These are phyloP conservation scores for Echeveria elegans DNA, from an alignment of 164 flowering plant species.

Conservation along the genomic window DNA sequence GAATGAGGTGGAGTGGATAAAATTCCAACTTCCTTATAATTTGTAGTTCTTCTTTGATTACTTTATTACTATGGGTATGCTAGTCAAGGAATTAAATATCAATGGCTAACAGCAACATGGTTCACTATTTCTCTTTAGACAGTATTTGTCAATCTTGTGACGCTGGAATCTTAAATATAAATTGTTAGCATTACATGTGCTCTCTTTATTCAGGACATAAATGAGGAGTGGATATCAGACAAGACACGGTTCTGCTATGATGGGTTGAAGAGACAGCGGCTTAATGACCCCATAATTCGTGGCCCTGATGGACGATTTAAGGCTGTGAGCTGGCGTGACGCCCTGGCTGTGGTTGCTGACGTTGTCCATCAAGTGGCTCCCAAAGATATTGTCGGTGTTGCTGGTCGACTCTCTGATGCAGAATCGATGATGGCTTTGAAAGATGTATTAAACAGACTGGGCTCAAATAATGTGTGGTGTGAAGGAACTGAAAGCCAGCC, in stretches of 20 bases:
- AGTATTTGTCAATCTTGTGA: no score
- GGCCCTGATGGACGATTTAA: slow-evolving; percentile 94
- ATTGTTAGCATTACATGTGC: no score
- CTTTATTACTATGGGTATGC: no score
- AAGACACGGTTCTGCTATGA: slow-evolving; percentile 98
- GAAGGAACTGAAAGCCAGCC: slow-evolving; percentile 72
- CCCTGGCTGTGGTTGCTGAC: slow-evolving; percentile 87
- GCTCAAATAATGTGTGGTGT: slow-evolving; percentile 85
- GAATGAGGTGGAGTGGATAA: slow-evolving; percentile 61
- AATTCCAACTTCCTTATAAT: not conserved
- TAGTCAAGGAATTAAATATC: no score
- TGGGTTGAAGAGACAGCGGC: slow-evolving; percentile 94
- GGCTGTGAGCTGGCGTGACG: slow-evolving; percentile 96
- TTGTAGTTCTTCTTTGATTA: not conserved
- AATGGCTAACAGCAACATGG: no score
- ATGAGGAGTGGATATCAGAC: slow-evolving; percentile 99
- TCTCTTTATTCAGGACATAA: slow-evolving; percentile 92
- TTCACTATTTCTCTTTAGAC: no score
- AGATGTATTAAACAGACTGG: slow-evolving; percentile 88
- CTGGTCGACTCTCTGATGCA: slow-evolving; percentile 93
- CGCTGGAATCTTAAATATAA: no score
- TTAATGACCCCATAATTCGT: slow-evolving; percentile 97
- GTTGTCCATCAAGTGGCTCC: slow-evolving; percentile 62
- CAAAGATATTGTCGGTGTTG: slow-evolving; percentile 91
- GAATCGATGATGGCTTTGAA: slow-evolving; percentile 96